Evolutionary conservation across 2,329 filamentous ascomycete species (phyloP).

Genomic region (Colletotrichum sansevieriae): DNA sequence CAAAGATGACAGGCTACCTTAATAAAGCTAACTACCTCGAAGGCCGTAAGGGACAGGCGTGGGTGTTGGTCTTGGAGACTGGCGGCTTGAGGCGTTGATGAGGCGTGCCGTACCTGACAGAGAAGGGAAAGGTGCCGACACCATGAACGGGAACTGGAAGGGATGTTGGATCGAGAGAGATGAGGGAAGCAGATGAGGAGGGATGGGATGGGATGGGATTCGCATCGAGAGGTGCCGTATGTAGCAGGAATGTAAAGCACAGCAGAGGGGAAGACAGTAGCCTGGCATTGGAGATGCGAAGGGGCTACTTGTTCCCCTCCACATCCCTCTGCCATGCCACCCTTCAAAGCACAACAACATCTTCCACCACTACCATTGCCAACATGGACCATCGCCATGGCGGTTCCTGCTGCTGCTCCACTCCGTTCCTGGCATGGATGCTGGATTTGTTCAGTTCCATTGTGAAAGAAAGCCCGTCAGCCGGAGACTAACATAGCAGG

Average conservation of each 20-base stretch:
- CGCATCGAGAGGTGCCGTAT: neutral
- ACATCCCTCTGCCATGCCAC: too few relatives aligned
- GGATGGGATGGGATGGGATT: neutral
- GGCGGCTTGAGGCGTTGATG: conserved; percentile 33
- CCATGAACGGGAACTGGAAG: conserved; percentile 35
- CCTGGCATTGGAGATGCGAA: too few relatives aligned
- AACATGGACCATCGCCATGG: too few relatives aligned
- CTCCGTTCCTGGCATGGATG: neutral
- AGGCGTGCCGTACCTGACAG: conserved; percentile 38
- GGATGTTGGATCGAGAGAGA: conserved; percentile 32
- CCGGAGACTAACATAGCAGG: neutral
- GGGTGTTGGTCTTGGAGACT: conserved; percentile 8
- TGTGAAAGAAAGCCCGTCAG: neutral
- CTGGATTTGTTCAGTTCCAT: neutral
- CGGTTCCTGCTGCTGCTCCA: too few relatives aligned
- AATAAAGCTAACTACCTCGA: conserved; percentile 14
- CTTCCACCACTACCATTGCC: too few relatives aligned
- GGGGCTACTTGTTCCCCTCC: too few relatives aligned
- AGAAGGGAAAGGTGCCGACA: conserved; percentile 36
- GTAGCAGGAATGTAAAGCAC: too few relatives aligned
- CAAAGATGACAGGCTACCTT: conserved; percentile 30
- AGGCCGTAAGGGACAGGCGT: conserved; percentile 19
- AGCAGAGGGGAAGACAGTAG: too few relatives aligned
- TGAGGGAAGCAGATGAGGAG: conserved; percentile 24
- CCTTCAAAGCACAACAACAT: too few relatives aligned